Base-by-base conservation (phyloP, 1,284 basidiomycete species). In the Mycosarcoma maydis region DNA sequence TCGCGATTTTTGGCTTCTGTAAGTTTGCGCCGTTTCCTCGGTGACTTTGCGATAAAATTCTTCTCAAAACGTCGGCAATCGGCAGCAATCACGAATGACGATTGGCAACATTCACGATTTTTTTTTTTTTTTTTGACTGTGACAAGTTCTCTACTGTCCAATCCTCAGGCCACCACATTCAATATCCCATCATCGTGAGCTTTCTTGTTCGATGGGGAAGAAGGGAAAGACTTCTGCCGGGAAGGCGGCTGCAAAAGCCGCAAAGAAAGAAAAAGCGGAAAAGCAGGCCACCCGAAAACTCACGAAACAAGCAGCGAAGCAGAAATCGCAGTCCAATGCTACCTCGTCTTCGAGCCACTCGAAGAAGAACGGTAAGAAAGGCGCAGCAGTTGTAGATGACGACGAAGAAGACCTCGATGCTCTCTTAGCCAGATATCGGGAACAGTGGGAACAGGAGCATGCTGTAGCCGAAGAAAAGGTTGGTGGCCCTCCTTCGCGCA, bases 391-490 rank as follows among this genome's bases (percentile, higher is more conserved):
- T 14, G 49, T 59, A 26, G 59, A 62, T 6, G 73, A 74, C 29
- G 78, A 79, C 33, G 76, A 76, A n/a, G 79, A 81, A 33, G 79
- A 80, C 36, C 64, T 81, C 22, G 80, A 81, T 41, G 78, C 73
- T 5, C 54, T 81, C 0, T 65, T 81, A 4, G 75, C 72, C 9
- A 51, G 65, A 26, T 80, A 80, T 42, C 48, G 73, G 13, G 59
- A 72, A 43, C 58, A 78, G 34, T 81, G 80, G 80, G 74, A 75
- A 40, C 57, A 59, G n/a, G 67, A 78, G 34, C 80, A 81, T 47
- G 58, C 58, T 0, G 69, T 76, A 0, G 59, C 58, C 10, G 79
- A 80, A 27, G 80, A 81, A 44, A 75, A 69, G 17, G 62, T 74
- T 0, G 75, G 72, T 20, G 66, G 65, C 0, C 68, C 76, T 14